Conservation (phyloP, 495 filamentous ascomycete species). For the Oidiodendron maius region DNA sequence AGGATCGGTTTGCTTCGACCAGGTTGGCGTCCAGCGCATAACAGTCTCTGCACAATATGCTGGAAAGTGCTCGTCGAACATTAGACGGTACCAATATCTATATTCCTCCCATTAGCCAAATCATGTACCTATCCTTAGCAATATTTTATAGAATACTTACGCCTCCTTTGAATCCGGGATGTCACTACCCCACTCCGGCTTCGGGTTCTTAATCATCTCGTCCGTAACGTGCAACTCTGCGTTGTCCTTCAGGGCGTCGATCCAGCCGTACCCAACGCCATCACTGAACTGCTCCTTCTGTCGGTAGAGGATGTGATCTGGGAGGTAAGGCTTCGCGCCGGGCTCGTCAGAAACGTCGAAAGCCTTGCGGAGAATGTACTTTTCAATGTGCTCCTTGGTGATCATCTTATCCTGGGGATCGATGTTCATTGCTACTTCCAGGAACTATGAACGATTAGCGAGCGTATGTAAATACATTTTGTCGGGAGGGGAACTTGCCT, state of each 20-base stretch:
- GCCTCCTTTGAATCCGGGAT: slow-evolving; percentile 95
- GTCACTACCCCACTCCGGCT: slow-evolving; percentile 87
- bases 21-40: slow-evolving; percentile 95
- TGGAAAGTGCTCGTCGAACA: slow-evolving; percentile 99
- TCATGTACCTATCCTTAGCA: no score
- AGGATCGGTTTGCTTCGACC: slow-evolving; percentile 93
- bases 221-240: slow-evolving; percentile 85
- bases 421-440: slow-evolving; percentile 84
- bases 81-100: slow-evolving; percentile 90
- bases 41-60: slow-evolving; percentile 85
- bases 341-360: slow-evolving; percentile 91
- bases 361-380: slow-evolving; percentile 94
- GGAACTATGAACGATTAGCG: slow-evolving; percentile 52
- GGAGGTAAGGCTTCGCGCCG: slow-evolving; percentile 72
- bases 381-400: slow-evolving; percentile 84
- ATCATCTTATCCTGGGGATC: slow-evolving; percentile 96
- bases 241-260: slow-evolving; percentile 91
- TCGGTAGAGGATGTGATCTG: slow-evolving; percentile 90
- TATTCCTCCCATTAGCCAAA: no score
- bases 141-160: slow-evolving; percentile 53
- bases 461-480: background rate
- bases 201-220: slow-evolving; percentile 95
- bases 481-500: slow-evolving; percentile 31
- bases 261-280: slow-evolving; percentile 98
- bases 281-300: slow-evolving; percentile 99